These are phyloP conservation scores for Colletotrichum endophyticum DNA, from an alignment of 2,329 filamentous ascomycete genomes.

Conservation along the genomic window DNA sequence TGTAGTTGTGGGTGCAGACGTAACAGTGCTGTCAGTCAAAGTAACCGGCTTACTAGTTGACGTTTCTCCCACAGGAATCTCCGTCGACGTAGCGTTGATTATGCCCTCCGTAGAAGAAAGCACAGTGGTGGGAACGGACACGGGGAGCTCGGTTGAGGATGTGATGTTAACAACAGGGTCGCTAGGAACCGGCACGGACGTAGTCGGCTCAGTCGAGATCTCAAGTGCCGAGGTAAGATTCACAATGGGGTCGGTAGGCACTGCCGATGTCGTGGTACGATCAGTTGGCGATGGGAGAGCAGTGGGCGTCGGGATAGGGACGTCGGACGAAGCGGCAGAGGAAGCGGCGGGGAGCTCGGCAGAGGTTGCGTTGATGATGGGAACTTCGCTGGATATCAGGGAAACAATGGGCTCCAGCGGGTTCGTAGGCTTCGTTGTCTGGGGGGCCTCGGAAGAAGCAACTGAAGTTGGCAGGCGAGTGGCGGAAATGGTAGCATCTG, in stretches of 20 bases:
- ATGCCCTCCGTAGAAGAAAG: not conserved
- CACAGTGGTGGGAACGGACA: not conserved
- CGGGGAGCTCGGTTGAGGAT: slow-evolving; percentile 2
- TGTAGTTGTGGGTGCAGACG: slow-evolving; percentile 40
- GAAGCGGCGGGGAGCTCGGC: not conserved
- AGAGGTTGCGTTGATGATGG: slow-evolving; percentile 6
- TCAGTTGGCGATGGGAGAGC: slow-evolving; percentile 15
- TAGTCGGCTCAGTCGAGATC: not conserved
- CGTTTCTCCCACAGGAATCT: not conserved
- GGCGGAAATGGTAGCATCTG: not conserved
- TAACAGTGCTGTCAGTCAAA: not conserved
- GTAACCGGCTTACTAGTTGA: slow-evolving; percentile 1
- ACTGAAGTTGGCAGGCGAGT: not conserved
- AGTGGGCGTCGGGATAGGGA: slow-evolving; percentile 8
- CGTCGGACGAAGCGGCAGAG: not conserved
- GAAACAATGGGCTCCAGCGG: slow-evolving; percentile 17
- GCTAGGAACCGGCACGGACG: not conserved
- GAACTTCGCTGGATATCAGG: slow-evolving; percentile 9
- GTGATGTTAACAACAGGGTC: slow-evolving; percentile 10
- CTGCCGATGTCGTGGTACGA: not conserved
- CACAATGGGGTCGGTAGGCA: not conserved
- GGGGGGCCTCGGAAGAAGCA: not conserved
- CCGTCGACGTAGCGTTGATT: slow-evolving; percentile 4
- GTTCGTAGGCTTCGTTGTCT: slow-evolving; percentile 2
- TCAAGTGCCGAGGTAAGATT: slow-evolving; percentile 6